Evolutionary conservation across 495 filamentous ascomycete species (phyloP), one percentile per base, ranked within the genome.

Genomic region (Penicillium flavigenum): DNA sequence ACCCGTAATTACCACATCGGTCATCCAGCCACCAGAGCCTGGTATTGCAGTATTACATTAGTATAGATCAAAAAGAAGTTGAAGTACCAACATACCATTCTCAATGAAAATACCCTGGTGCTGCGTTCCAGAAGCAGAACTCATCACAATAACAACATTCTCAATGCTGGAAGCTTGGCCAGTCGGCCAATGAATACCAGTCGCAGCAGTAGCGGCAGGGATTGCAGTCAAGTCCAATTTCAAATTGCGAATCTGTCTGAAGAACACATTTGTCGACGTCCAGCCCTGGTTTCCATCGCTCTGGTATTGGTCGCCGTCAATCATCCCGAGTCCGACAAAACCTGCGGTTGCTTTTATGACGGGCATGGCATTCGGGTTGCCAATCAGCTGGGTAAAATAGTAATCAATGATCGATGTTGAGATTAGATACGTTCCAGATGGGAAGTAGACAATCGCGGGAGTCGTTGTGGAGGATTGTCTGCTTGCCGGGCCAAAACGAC

Each of bases 121-220:
- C 61, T 79, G 82, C 10, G 83, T 88, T n/a, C 81, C 82, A 24
- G 76, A 50, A 20, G 57, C 70, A 20, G 76, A 74, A 19, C 75
- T 82, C 87, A 93, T 88, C 56, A 80, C 76, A 71, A 95, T 92
- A 19, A 84, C 75, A 29, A 92, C 76, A 67, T 94, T 94, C 65
- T 92, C 88, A 34, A 91, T 74, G 63, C 85, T 89, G 7, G 88
- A 87, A 4, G 88, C 87, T 62, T 92, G 83, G 8, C 76, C 78
- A 50, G 79, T 88, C 0, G 88, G 88, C 90, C 90, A 94, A 63
- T 93, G 89, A 51, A 94, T 86, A 38, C 87, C 88, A 34, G 76
- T 79, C 1, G 82, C 80, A 8, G 76, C 76, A 3, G 72, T 69
- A 7, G 63, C 79, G 0, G 69, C 78, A 1, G 85, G 78, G 38